Evolutionary conservation across 2,329 filamentous ascomycete species (phyloP).

Genomic region (Pseudogymnoascus sp.): DNA sequence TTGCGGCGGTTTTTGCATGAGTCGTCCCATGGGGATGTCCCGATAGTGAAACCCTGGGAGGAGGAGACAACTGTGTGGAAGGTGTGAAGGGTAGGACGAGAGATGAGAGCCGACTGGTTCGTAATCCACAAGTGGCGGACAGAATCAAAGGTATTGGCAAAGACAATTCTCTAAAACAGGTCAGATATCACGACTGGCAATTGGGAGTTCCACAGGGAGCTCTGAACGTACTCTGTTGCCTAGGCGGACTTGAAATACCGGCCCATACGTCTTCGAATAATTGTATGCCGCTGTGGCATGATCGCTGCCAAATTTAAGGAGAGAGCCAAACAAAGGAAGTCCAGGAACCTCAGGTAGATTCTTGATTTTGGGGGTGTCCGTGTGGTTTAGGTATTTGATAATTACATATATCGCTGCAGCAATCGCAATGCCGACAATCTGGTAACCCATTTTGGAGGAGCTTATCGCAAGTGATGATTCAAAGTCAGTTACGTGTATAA

Average conservation of each 20-base stretch:
- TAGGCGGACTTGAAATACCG: constrained; percentile 58
- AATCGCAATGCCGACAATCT: constrained; percentile 21
- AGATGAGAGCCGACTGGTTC: constrained; percentile 69
- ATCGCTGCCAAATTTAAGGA: constrained; percentile 49
- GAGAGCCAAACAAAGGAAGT: constrained; percentile 53
- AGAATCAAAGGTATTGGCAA: constrained; percentile 68
- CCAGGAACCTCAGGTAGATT: constrained; percentile 53
- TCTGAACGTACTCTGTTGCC: constrained; percentile 50
- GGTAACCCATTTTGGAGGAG: constrained; percentile 11
- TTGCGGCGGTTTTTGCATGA: constrained; percentile 69
- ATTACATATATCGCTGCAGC: constrained; percentile 23
- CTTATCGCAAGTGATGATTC: not conserved
- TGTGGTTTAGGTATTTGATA: constrained; percentile 34
- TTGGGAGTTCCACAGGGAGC: not conserved
- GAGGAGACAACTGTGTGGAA: constrained; percentile 72
- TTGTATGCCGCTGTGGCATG: constrained; percentile 46
- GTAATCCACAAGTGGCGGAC: constrained; percentile 69
- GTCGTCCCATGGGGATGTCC: constrained; percentile 76
- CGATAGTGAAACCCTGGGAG: constrained; percentile 73
- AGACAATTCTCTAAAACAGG: constrained; percentile 52
- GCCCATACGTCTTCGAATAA: constrained; percentile 53
- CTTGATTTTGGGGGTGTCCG: constrained; percentile 52
- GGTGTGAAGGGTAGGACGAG: constrained; percentile 68
- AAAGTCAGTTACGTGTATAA: not conserved
- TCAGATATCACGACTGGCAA: constrained; percentile 7